These are phyloP conservation scores for Leishmania aethiopica DNA, from an alignment of 208 protist genomes.

Conservation along the genomic window DNA sequence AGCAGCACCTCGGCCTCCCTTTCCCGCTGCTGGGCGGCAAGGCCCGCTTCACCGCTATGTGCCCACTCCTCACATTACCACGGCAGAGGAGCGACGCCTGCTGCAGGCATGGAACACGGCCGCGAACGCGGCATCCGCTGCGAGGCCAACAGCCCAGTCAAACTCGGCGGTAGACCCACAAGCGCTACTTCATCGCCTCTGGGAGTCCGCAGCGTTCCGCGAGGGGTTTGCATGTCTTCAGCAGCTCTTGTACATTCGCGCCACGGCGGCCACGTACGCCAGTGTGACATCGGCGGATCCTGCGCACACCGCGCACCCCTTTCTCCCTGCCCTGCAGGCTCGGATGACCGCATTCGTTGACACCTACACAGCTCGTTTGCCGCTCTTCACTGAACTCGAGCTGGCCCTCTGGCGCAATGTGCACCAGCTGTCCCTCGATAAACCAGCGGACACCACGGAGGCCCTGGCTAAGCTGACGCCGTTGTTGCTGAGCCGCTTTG, in stretches of 20 bases:
- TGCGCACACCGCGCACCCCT: slow-evolving; percentile 9
- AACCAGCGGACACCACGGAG: slow-evolving; percentile 8
- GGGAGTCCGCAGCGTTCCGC: slow-evolving; percentile 72
- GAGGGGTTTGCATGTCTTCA: slow-evolving; percentile 71
- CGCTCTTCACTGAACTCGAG: slow-evolving; percentile 62
- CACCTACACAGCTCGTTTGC: slow-evolving; percentile 53
- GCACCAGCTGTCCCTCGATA: slow-evolving; percentile 26
- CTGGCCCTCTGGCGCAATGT: slow-evolving; percentile 64
- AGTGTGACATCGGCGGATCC: not conserved
- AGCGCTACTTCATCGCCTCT: slow-evolving; percentile 52
- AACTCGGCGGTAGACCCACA: not conserved
- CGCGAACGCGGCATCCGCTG: slow-evolving; percentile 3
- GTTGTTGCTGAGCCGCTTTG: slow-evolving; percentile 63
- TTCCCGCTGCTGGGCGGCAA: slow-evolving; percentile 59
- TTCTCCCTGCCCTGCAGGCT: slow-evolving; percentile 33
- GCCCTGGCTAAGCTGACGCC: slow-evolving; percentile 50
- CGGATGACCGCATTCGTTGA: slow-evolving; percentile 54
- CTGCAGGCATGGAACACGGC: slow-evolving; percentile 37
- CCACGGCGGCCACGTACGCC: slow-evolving; percentile 14
- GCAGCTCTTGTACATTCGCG: slow-evolving; percentile 42
- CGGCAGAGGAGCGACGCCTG: slow-evolving; percentile 67
- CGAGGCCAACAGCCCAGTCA: not conserved
- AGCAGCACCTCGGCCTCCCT: slow-evolving; percentile 71
- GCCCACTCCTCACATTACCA: slow-evolving; percentile 69
- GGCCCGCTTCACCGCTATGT: slow-evolving; percentile 49